Evolutionary conservation across 2,329 filamentous ascomycete species (phyloP), one percentile per base, ranked within the genome.

Genomic region (Lachnellula cervina): DNA sequence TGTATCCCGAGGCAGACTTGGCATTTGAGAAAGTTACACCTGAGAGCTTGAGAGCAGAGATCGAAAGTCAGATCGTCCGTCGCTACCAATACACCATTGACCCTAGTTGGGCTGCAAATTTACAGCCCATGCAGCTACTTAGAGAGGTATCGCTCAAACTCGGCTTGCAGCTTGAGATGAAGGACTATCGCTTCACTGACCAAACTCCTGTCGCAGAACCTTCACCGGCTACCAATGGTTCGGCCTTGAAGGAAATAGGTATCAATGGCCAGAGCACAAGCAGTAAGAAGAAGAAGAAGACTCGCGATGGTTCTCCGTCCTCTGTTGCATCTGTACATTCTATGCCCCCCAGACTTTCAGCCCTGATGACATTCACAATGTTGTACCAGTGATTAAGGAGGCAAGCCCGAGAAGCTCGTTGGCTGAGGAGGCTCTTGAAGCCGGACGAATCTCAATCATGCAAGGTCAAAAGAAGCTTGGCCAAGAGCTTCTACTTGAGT

Each of bases 401-500:
- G 94, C 94, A 4, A 87, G 89, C 58, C 94, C 93, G 40, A 88
- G 90, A 73, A 97, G 92, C 70, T 79, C 90, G 25, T 81, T 99
- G 59, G 93, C 94, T 0, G 94, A 99, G 72, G 94, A 99, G 74
- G 93, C 94, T 14, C 79, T 99, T 44, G 94, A 99, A 73, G 94
- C 93, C 55, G 94, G 94, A 23, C 89, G 92, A 52, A 93, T 99
- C 69, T 97, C 93, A n/a, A 86, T 99, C 59, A 84, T 94, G 66
- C 93, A 97, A 71, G 88, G 90, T 70, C 91, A 99, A 77, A 93
- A 89, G 76, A 94, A 97, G 74, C 83, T 99, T 46, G 94, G 94
- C 42, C 92, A 97, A 73, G 94, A 99, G 73, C 81, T 99, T 55
- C 82, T 99, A 32, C 77, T 97, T n/a, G 94, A 99, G 73, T 97